Evolutionary conservation across 192 early-diverging fungal genomes (phyloP).

Genomic region (Pilaira anomala): DNA sequence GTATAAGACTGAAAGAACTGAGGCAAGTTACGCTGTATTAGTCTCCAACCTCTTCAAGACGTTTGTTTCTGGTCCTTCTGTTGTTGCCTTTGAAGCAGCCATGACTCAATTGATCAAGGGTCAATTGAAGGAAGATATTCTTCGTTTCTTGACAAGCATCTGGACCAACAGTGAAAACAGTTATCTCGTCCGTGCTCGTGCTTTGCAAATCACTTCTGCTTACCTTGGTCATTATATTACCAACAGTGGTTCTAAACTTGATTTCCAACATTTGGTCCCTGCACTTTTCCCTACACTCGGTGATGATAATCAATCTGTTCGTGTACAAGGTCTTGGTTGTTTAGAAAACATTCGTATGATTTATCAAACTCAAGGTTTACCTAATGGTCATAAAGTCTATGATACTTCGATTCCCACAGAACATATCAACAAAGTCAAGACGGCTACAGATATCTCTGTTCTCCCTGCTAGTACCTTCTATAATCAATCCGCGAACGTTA

Average conservation of each 20-base stretch:
- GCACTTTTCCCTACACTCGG: conserved; percentile 64
- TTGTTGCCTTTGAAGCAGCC: conserved; percentile 38
- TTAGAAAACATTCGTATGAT: conserved; percentile 43
- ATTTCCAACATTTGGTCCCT: conserved; percentile 71
- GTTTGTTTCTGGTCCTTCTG: conserved; percentile 36
- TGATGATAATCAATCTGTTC: conserved; percentile 53
- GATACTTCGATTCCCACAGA: conserved; percentile 16
- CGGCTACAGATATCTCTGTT: conserved; percentile 27
- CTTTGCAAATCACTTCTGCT: conserved; percentile 55
- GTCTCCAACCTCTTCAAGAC: conserved; percentile 32
- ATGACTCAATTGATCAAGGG: conserved; percentile 37
- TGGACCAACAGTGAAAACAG: conserved; percentile 35
- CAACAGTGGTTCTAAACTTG: conserved; percentile 15
- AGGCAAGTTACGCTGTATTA: not conserved
- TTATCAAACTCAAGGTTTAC: conserved; percentile 43
- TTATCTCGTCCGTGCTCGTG: conserved; percentile 40
- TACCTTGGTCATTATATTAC: conserved; percentile 36
- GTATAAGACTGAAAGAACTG: conserved; percentile 2
- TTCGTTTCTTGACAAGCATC: conserved; percentile 43
- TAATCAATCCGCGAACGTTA: conserved; percentile 31
- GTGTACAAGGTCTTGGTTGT: conserved; percentile 61
- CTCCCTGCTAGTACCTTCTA: conserved; percentile 42
- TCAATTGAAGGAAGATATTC: conserved; percentile 33
- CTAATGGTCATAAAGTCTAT: conserved; percentile 32
- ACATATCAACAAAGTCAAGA: conserved; percentile 49